These are phyloP conservation scores for Rhizopogon roseolus DNA, from an alignment of 768 basidiomycete genomes.

Conservation along the genomic window DNA sequence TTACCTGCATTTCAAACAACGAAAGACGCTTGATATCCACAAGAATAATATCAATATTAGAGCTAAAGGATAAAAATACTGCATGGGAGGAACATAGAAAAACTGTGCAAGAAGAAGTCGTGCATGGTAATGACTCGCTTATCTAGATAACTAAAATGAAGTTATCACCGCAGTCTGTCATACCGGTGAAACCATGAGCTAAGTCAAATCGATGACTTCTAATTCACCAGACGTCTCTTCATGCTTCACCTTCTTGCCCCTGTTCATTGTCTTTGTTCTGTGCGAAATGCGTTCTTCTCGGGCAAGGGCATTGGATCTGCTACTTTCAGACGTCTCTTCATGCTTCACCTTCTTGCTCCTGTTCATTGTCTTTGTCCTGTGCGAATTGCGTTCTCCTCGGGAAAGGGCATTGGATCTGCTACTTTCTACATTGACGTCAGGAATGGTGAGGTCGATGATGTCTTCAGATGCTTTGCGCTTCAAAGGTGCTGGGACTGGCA, in stretches of 20 bases:
- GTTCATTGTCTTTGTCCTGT: neutral
- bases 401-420: constrained; percentile 7
- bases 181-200: neutral
- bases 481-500: constrained; percentile 9
- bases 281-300: neutral
- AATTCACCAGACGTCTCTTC: constrained; percentile 11
- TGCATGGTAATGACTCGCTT: neutral
- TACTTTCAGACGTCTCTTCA: no score
- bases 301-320: constrained; percentile 7
- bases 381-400: neutral
- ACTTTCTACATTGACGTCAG: constrained; percentile 8
- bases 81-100: neutral
- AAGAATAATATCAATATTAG: neutral
- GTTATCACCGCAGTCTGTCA: neutral
- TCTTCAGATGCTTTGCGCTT: constrained; percentile 4
- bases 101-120: neutral
- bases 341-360: constrained; percentile 19
- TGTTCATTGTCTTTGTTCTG: neutral
- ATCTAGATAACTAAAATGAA: neutral
- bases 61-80: neutral
- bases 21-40: neutral
- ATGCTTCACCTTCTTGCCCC: constrained; percentile 21
- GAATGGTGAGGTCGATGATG: constrained; percentile 18
- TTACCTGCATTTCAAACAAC: neutral
- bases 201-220: constrained; percentile 27